Base-by-base conservation (phyloP, 768 basidiomycete genomes). In the Boletus reticulatus region DNA sequence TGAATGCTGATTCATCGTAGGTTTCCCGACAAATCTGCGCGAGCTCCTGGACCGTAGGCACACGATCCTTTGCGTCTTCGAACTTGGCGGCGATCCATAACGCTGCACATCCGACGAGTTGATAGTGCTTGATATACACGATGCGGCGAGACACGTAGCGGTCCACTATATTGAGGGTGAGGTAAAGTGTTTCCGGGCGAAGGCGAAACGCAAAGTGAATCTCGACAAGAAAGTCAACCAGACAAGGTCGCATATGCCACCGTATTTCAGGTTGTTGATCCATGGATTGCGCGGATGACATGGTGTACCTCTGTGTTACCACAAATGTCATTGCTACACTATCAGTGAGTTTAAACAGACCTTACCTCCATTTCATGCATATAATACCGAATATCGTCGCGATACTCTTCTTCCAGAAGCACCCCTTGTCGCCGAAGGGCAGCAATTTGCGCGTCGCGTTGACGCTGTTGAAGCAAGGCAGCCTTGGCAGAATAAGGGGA, bases 11-110 rank as follows among this genome's bases (percentile, higher is more conserved):
- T 72, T 96, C 94, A 70, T 98, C 95, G 72, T 98, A 98, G 3
- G 94, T 93, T 67, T 95, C 88, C 66, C 89, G 93, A 76, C 97
- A 98, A 72, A 97, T 94, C 68, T 94, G 88, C 43, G 87, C 88
- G 51, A 99, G 87, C 60, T 98, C 95, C 67, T 92, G 87, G 7
- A 98, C 91, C 1, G 94, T 92, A 12, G 97, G 97, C 14, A 98
- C 94, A 59, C 95, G 93, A 68, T 98, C 96, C 73, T 99, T 98
- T 22, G 94, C 91, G 67, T 99, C 97, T 75, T 99, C 97, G 64
- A 98, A 99, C 75, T 99, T 99, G 61, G 96, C 91, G 16, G 97
- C 97, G 63, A 98, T 98, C 97, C 97, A 99, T 13, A 99, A 81
- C 38, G 97, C 94, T 22, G 95, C 94, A 68, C 97, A 99, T 19